These are phyloP conservation scores for Colletotrichum sidae DNA, from an alignment of 2,329 filamentous ascomycete species.

Conservation along the genomic window DNA sequence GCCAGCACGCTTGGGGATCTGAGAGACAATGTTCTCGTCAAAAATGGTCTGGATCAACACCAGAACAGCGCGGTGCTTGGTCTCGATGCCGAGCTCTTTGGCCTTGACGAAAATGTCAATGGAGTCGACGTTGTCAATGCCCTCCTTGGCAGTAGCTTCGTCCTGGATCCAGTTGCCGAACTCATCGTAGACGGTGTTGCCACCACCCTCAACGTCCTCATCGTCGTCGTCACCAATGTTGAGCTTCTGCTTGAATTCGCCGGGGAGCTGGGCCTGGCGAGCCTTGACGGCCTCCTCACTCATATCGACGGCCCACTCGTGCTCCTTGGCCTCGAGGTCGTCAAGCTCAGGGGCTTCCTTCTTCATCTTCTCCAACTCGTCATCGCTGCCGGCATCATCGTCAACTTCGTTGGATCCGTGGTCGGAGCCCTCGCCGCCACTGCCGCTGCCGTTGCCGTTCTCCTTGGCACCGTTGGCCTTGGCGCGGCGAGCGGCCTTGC, in stretches of 20 bases:
- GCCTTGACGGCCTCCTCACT: slow-evolving; percentile 95
- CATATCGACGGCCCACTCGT: slow-evolving; percentile 97
- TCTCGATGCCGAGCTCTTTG: slow-evolving; percentile 93
- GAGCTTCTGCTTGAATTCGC: slow-evolving; percentile 92
- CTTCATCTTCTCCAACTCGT: slow-evolving; percentile 89
- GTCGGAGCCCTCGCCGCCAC: slow-evolving; percentile 66
- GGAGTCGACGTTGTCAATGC: slow-evolving; percentile 84
- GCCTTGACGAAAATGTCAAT: slow-evolving; percentile 96
- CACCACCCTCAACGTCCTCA: slow-evolving; percentile 81
- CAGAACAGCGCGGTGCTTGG: slow-evolving; percentile 91
- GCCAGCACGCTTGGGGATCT: slow-evolving; percentile 84
- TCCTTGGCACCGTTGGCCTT: slow-evolving; percentile 74
- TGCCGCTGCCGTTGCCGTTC: slow-evolving; percentile 69
- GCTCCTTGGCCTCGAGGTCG: slow-evolving; percentile 78
- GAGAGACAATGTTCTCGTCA: slow-evolving; percentile 86
- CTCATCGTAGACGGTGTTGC: slow-evolving; percentile 85
- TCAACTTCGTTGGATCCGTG: slow-evolving; percentile 62
- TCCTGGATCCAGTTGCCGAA: slow-evolving; percentile 92
- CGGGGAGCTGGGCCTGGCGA: slow-evolving; percentile 91
- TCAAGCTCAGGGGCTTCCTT: slow-evolving; percentile 62
- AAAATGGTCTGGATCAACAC: slow-evolving; percentile 96
- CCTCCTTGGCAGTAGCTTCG: slow-evolving; percentile 77
- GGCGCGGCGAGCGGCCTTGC: slow-evolving; percentile 91
- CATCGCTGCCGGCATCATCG: slow-evolving; percentile 83
- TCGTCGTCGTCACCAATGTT: slow-evolving; percentile 83